phyloP scores from a whole-genome alignment of 352 stramenopile genomes.

The Pythium sukuiense region DNA sequence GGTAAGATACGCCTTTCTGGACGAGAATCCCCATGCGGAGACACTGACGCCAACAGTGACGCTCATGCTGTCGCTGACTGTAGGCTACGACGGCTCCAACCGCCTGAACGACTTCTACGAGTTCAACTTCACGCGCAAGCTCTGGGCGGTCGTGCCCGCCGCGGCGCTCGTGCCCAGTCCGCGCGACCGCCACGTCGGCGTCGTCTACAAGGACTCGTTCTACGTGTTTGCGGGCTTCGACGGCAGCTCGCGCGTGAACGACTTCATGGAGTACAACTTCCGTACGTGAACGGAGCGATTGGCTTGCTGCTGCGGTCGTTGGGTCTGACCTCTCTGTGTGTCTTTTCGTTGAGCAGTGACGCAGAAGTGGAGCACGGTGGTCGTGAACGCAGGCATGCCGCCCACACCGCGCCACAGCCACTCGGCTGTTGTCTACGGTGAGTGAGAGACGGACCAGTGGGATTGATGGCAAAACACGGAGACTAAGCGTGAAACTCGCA shows the following conservation, averaged over 20 bases:
- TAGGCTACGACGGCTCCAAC: conserved; percentile 91
- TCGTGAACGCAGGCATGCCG: conserved; percentile 75
- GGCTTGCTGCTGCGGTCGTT: not conserved
- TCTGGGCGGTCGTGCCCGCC: conserved; percentile 71
- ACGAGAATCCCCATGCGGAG: not conserved
- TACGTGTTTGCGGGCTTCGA: conserved; percentile 96
- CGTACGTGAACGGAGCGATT: conserved; percentile 41
- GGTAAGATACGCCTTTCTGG: conserved; percentile 33
- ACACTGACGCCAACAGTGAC: not conserved
- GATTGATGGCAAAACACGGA: not conserved
- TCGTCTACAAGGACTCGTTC: conserved; percentile 93
- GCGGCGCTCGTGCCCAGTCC: conserved; percentile 79
- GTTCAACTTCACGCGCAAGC: conserved; percentile 88
- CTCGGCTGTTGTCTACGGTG: conserved; percentile 89
- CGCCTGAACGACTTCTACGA: conserved; percentile 94
- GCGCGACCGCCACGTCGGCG: conserved; percentile 93
- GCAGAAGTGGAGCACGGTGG: conserved; percentile 78
- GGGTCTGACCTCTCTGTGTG: not conserved
- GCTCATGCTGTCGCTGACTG: not conserved
- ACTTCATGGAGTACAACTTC: conserved; percentile 96
- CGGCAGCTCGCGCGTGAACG: conserved; percentile 91
- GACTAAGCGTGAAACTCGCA: conserved; percentile 14
- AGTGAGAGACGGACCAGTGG: not conserved
- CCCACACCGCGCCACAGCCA: conserved; percentile 95
- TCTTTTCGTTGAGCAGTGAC: conserved; percentile 37